These are phyloP conservation scores for Discostella stelligeroides DNA, from an alignment of 108 stramenopile genomes.

Conservation along the genomic window DNA sequence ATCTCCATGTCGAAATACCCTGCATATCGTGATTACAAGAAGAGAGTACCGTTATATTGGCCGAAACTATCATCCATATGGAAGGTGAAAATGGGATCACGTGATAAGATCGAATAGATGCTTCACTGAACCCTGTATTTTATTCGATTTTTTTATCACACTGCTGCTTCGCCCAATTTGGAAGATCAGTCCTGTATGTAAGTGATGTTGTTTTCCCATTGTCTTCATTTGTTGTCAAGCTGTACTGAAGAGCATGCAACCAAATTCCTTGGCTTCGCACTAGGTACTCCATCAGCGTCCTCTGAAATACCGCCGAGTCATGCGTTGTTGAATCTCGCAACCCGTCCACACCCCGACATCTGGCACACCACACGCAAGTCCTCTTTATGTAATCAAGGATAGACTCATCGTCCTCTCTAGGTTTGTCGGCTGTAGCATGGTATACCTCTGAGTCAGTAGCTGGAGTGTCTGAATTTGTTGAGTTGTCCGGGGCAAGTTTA, in stretches of 20 bases:
- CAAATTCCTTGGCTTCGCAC: slow-evolving; percentile 81
- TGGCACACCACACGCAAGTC: slow-evolving; percentile 89
- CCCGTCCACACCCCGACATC: slow-evolving; percentile 49
- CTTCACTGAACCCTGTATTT: too few relatives aligned
- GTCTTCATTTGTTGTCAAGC: slow-evolving; percentile 36
- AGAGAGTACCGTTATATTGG: slow-evolving; percentile 62
- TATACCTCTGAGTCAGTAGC: slow-evolving; percentile 73
- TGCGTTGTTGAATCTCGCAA: slow-evolving; percentile 20
- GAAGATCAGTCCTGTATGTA: slow-evolving; percentile 24
- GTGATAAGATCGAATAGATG: too few relatives aligned
- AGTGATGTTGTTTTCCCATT: not conserved
- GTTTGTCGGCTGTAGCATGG: slow-evolving; percentile 29
- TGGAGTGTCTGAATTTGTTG: slow-evolving; percentile 59
- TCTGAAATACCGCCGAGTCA: slow-evolving; percentile 22
- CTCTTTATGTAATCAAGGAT: slow-evolving; percentile 70
- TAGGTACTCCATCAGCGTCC: slow-evolving; percentile 68
- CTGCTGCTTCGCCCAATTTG: slow-evolving; percentile 20
- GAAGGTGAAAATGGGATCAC: not conserved
- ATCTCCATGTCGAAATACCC: slow-evolving; percentile 70
- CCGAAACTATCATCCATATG: slow-evolving; percentile 38
- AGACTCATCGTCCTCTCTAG: slow-evolving; percentile 56
- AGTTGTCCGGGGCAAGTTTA: slow-evolving; percentile 15
- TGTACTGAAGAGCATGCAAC: slow-evolving; percentile 85
- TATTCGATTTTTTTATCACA: not conserved
- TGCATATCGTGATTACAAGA: slow-evolving; percentile 57